Base-by-base conservation (phyloP, 2,329 filamentous ascomycete species). In the Aureobasidium pullulans region DNA sequence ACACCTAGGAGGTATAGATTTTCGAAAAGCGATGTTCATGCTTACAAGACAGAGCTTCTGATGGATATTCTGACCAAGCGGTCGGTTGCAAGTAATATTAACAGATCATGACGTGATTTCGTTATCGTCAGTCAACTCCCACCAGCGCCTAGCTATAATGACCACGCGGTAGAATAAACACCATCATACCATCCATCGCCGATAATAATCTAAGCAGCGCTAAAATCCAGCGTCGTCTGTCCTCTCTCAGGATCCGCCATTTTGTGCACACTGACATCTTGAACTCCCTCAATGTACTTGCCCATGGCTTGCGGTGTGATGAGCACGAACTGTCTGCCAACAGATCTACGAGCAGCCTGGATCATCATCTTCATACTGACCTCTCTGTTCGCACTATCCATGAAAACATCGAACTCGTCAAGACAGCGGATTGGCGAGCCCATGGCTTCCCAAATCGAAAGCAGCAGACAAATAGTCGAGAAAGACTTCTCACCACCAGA, bases 321-420 rank as follows among this genome's bases (percentile, higher is more conserved):
- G 59, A 99, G 83, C 64, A 99, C 92, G 69, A 95, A 99, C 71
- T 99, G 94, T 62, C 90, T 84, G 29, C 91, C 90, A n/a, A 94
- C 86, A 1, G 90, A 89, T 32, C 88, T 84, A 67, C 94, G 84
- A 39, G 94, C 94, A 16, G 90, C 89, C 61, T 85, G 82, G 66
- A 96, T 91, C 73, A 99, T 88, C 87, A 99, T 90, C 63, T 89
- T 88, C 67, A 96, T 96, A 70, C 90, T 95, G 66, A 95, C 89
- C 59, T 89, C 90, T 62, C 94, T 85, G 73, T 99, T 99, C 61
- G 97, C 90, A 66, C 88, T 90, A 74, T 99, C 94, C 94, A 99
- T 99, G 79, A 96, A 99, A 34, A 99, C 94, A 71, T 99, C 94
- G 70, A 97, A 99, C 74, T 99, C 94, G 73, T 99, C 94, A 57